These are phyloP conservation scores for Lentinula sp. DNA, from an alignment of 768 basidiomycete genomes.

Conservation along the genomic window DNA sequence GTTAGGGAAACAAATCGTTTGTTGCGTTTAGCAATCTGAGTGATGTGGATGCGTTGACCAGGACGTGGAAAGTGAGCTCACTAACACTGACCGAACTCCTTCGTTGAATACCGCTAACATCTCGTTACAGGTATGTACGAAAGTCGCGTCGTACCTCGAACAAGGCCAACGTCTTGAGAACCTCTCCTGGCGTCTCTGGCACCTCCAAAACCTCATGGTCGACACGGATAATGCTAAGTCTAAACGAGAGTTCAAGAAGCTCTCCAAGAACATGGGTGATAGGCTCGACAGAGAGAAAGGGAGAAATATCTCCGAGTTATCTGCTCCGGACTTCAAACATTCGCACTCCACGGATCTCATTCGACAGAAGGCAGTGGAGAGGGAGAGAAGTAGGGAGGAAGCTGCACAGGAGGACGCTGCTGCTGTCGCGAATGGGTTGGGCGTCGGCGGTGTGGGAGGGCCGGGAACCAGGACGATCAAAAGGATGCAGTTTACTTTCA, in stretches of 20 bases:
- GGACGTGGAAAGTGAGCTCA: constrained; percentile 77
- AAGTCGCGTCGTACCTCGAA: constrained; percentile 87
- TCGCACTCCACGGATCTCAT: constrained; percentile 78
- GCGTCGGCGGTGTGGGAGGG: too few relatives aligned
- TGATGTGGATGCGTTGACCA: constrained; percentile 80
- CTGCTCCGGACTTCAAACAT: constrained; percentile 76
- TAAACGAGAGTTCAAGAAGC: constrained; percentile 86
- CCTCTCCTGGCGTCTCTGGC: constrained; percentile 89
- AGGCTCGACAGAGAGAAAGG: constrained; percentile 92
- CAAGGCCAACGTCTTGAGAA: constrained; percentile 90
- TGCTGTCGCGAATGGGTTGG: too few relatives aligned
- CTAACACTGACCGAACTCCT: constrained; percentile 6
- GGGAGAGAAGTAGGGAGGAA: constrained; percentile 74
- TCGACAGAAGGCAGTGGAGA: constrained; percentile 73
- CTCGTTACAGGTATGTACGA: constrained; percentile 67
- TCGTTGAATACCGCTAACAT: neutral
- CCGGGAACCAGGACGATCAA: constrained; percentile 65
- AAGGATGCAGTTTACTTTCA: constrained; percentile 89
- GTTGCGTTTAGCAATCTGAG: constrained; percentile 86
- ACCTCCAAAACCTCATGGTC: constrained; percentile 87
- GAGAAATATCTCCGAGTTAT: constrained; percentile 78
- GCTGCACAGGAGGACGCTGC: constrained; percentile 37
- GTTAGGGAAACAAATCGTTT: constrained; percentile 91
- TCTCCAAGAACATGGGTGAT: constrained; percentile 85
- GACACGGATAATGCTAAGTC: constrained; percentile 86